Conservation (phyloP, 2,329 filamentous ascomycete genomes). For the Beauveria rudraprayagi region DNA sequence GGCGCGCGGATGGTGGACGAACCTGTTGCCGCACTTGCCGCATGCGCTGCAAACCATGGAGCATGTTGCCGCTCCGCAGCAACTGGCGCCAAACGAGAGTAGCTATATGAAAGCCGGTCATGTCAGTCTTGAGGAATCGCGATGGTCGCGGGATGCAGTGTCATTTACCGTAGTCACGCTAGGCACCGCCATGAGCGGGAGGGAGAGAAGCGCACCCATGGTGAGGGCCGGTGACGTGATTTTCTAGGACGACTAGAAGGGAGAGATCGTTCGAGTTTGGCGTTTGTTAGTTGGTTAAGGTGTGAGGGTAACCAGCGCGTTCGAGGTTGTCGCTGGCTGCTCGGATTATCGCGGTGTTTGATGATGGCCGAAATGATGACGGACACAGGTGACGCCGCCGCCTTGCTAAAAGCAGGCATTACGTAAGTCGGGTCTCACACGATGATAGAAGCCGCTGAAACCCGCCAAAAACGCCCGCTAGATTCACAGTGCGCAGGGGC, state of each 20-base stretch:
- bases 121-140: conserved; percentile 7
- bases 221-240: conserved; percentile 6
- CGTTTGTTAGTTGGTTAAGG: too few species aligned
- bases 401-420: background rate
- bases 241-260: background rate
- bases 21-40: conserved; percentile 96
- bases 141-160: background rate
- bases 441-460: background rate
- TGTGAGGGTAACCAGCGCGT: background rate
- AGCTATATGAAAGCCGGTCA: conserved; percentile 40
- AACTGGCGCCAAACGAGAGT: conserved; percentile 73
- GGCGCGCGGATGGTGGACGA: conserved; percentile 15
- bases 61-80: conserved; percentile 93
- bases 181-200: conserved; percentile 83
- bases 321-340: background rate
- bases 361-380: conserved; percentile 6
- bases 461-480: background rate
- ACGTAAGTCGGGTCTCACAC: background rate
- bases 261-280: background rate
- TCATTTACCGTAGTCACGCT: conserved; percentile 72
- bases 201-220: conserved; percentile 88
- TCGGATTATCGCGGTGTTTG: background rate
- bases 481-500: background rate
- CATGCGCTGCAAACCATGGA: conserved; percentile 93
- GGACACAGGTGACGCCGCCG: background rate